These are phyloP conservation scores for Puccinia novopanici DNA, from an alignment of 1,284 basidiomycete species.

Conservation along the genomic window DNA sequence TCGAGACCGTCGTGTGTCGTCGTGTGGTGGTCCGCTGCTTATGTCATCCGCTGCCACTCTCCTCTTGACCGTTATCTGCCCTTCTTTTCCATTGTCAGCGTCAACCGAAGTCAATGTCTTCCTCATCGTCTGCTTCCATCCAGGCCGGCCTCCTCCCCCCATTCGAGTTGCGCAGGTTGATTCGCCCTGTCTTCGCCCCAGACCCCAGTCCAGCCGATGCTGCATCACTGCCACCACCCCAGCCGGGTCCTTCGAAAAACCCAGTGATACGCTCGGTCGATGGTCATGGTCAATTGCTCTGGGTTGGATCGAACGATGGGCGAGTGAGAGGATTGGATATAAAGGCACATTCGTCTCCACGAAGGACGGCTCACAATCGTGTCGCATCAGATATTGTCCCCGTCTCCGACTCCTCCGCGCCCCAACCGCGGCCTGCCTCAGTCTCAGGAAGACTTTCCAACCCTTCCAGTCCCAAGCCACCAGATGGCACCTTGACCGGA, in stretches of 20 bases:
- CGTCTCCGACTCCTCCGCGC: not conserved
- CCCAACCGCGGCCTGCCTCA: conserved; percentile 3
- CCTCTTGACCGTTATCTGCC: too few relatives aligned
- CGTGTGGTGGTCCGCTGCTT: too few relatives aligned
- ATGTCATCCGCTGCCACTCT: too few relatives aligned
- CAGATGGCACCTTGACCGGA: not conserved
- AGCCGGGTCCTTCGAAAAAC: conserved; percentile 32
- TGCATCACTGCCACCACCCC: not conserved
- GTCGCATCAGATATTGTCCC: conserved; percentile 22
- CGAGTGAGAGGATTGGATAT: conserved; percentile 47
- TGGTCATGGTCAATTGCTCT: conserved; percentile 38
- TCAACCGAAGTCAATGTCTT: not conserved
- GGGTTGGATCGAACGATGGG: conserved; percentile 45
- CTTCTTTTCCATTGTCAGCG: too few relatives aligned
- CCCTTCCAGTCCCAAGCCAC: conserved; percentile 6
- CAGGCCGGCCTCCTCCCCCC: conserved; percentile 7
- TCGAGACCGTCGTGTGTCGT: too few relatives aligned
- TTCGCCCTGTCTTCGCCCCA: conserved; percentile 36
- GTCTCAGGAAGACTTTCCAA: conserved; percentile 20
- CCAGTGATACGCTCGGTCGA: conserved; percentile 46
- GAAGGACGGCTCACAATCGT: not conserved
- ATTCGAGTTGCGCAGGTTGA: conserved; percentile 30
- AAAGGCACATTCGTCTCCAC: not conserved
- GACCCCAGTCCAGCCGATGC: not conserved
- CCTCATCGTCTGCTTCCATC: not conserved